These are phyloP conservation scores for Circinella minor DNA, from an alignment of 371 early-diverging fungal genomes.

Conservation along the genomic window DNA sequence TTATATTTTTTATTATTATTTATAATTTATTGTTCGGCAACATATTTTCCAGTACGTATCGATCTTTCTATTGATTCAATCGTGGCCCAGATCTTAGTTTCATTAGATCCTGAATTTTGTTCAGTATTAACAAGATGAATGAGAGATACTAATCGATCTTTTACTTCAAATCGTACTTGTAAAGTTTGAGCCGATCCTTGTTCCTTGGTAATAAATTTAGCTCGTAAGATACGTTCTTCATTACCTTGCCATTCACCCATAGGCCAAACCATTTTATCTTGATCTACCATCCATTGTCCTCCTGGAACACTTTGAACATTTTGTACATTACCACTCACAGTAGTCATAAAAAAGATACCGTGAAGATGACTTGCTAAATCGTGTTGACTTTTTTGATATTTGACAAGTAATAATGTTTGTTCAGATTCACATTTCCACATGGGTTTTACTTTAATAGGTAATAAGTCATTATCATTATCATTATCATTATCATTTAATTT, in stretches of 20 bases:
- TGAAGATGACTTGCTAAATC: slow-evolving; percentile 12
- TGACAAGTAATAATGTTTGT: slow-evolving; percentile 56
- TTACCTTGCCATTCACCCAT: slow-evolving; percentile 35
- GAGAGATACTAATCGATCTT: slow-evolving; percentile 38
- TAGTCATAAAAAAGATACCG: slow-evolving; percentile 52
- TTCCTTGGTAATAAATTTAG: slow-evolving; percentile 51
- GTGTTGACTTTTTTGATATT: slow-evolving; percentile 42
- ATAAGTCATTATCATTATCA: slow-evolving; percentile 27
- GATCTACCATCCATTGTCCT: slow-evolving; percentile 57
- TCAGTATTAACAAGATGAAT: slow-evolving; percentile 21
- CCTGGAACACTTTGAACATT: slow-evolving; percentile 58
- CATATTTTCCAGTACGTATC: slow-evolving; percentile 40
- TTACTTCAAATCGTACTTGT: slow-evolving; percentile 53
- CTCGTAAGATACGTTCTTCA: slow-evolving; percentile 49
- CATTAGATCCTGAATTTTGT: not conserved
- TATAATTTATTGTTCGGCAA: slow-evolving; percentile 30
- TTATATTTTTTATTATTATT: not conserved
- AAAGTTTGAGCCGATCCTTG: slow-evolving; percentile 52
- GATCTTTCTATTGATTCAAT: slow-evolving; percentile 21
- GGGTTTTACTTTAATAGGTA: slow-evolving; percentile 44
- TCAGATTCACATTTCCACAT: slow-evolving; percentile 64
- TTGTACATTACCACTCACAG: slow-evolving; percentile 51
- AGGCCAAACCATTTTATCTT: slow-evolving; percentile 60
- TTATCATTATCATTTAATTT: slow-evolving; percentile 20
- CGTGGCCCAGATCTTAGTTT: slow-evolving; percentile 24